Evolutionary conservation across 257 asterid species (phyloP), one percentile per base, ranked within the genome.

Genomic region (Nicotiana otophora): DNA sequence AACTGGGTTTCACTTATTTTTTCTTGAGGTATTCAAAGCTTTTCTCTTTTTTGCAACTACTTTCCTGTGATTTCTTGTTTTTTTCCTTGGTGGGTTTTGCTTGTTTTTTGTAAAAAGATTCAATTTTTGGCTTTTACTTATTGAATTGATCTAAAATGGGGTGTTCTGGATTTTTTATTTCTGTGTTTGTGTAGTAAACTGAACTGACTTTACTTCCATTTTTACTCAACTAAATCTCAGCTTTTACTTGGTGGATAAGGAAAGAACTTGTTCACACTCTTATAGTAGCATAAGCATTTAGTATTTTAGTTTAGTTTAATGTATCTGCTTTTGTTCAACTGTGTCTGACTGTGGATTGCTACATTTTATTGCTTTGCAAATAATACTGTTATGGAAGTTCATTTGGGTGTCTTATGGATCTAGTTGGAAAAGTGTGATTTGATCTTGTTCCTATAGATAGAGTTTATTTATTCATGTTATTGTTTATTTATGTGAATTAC

Each of bases 21-120:
- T 87, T 70, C 57, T 85, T 82, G 58, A 88, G 91, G 95, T 90
- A 86, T 66, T 75, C 62, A 74, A 75, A 64, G 61, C 16, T 23
- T 70, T 66, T 54, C 31, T 54, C 23, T 81, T n/a, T 80, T 86
- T 72, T 87, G 85, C 74, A 54, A 79, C 84, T 72, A 53, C 82
- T 84, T 81, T 55, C 33, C 46, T 67, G 84, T 72, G 26, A 20
- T 82, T 69, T 82, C 26, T 65, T 3, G 57, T 74, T 65, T 77
- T 58, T 76, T 67, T 80, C 78, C 58, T 85, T 69, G 84, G 36
- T 85, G 89, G 86, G 83, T 81, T 88, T 72, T 63, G 51, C 62
- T 34, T 85, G 60, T 16, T 64, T 76, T 76, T 76, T 80, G 75
- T 42, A 17, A 36, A 82, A 88, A 86, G 86, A 78, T 86, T 51